A percentile compares a stretch with the other conserved stretches of the same genome.
These are phyloP conservation scores for Aspergillus panamensis DNA, from an alignment of 495 filamentous ascomycete genomes.

Conservation along the genomic window DNA sequence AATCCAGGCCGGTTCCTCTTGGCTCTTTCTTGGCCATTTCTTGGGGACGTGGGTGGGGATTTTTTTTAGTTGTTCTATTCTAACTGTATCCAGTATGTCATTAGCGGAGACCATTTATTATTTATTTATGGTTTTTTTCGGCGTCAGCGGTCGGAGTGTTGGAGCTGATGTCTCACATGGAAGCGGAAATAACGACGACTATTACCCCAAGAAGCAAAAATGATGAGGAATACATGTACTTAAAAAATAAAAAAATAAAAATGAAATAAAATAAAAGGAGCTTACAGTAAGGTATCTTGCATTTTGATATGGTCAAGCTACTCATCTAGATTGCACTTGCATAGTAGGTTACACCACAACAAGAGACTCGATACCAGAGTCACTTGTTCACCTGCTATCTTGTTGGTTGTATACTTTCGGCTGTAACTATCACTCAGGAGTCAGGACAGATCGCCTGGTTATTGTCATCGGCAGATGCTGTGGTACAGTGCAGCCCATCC, in stretches of 20 bases:
- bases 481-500: not conserved
- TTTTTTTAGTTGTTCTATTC: not conserved
- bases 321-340: not conserved
- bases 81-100: not conserved
- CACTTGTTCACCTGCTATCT: not conserved
- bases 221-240: no score
- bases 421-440: not conserved
- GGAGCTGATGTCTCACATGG: slow-evolving; percentile 39
- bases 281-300: not conserved
- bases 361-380: not conserved
- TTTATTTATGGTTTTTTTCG: not conserved
- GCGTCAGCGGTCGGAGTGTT: slow-evolving; percentile 2
- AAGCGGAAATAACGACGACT: not conserved
- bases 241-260: not conserved
- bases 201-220: no score
- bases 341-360: not conserved
- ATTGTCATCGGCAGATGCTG: not conserved
- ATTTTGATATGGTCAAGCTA: not conserved
- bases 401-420: not conserved
- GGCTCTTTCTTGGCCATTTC: slow-evolving; percentile 19
- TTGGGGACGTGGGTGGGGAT: not conserved
- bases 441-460: slow-evolving; percentile 2
- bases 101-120: not conserved
- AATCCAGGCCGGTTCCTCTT: slow-evolving; percentile 27
- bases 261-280: not conserved